Evolutionary conservation across 176 grass and related monocot genomes (phyloP), one percentile per base, ranked within the genome.

Genomic region (Zoysia japonica): DNA sequence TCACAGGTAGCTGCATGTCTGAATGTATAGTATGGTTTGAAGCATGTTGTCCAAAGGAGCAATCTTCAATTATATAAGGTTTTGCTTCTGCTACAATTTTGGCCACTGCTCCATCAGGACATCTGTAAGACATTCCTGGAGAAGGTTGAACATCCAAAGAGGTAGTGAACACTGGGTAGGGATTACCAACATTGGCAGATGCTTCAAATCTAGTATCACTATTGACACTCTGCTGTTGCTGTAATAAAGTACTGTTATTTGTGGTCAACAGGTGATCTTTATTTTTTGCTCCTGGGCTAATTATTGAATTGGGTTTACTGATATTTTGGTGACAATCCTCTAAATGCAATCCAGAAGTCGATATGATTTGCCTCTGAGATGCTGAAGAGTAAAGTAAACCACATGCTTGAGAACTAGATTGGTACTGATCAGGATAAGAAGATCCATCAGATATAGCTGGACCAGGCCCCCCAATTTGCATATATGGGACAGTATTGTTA

Each of bases 401-500:
- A 89, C 48, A 77, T 57, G 76, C 59, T 59, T 89, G 77, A 65
- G 77, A 85, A 77, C 49, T 85, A 89, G 82, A 89, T 42, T 77
- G 78, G 77, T 65, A 67, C 3, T 89, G 77, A 65, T 77, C 82
- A 77, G 67, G 74, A 76, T 40, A 85, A 81, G 77, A 80, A 71
- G 77, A 81, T 51, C 72, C 82, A 85, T 85, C 78, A 85, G 67
- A 81, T 71, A 85, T n/a, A 77, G 82, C 78, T 81, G 82, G 77
- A n/a, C 76, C 78, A 3, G 35, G 67, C 19, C 14, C 49, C 11
- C 57, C 59, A 77, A 37, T 41, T 81, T 81, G 87, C 8, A 56
- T 45, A 80, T 28, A 81, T 52, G 82, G 59, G 52, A 47, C 5
- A 14, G 48, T 81, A 61, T 76, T 76, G 49, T 15, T 89, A 69